Conservation (phyloP, 768 basidiomycete species). For the Boletellus ananiceps region DNA sequence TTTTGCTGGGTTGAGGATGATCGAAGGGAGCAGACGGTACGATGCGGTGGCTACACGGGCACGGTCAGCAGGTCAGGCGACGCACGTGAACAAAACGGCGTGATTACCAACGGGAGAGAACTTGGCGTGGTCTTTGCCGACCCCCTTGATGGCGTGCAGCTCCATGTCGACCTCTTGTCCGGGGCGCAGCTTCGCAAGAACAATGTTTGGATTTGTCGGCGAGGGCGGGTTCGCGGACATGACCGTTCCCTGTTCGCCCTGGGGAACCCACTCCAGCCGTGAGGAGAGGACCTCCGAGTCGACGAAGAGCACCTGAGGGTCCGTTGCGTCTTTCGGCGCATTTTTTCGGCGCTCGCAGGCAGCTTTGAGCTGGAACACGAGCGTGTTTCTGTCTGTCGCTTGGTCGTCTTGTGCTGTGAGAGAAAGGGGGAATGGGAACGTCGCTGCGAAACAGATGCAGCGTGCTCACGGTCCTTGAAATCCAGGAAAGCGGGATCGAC, state of each 20-base stretch:
- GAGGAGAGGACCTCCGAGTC: slow-evolving; percentile 67
- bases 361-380: slow-evolving; percentile 77
- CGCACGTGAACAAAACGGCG: neutral
- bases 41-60: slow-evolving; percentile 76
- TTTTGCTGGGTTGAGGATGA: slow-evolving; percentile 61
- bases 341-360: slow-evolving; percentile 59
- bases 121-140: slow-evolving; percentile 94
- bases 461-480: slow-evolving; percentile 41
- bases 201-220: slow-evolving; percentile 76
- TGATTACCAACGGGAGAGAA: slow-evolving; percentile 87
- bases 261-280: slow-evolving; percentile 71
- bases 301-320: slow-evolving; percentile 62
- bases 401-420: slow-evolving; percentile 42
- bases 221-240: slow-evolving; percentile 52
- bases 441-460: neutral
- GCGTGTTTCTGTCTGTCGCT: slow-evolving; percentile 84
- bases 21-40: slow-evolving; percentile 86
- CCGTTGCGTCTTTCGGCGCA: slow-evolving; percentile 46
- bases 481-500: slow-evolving; percentile 75
- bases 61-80: neutral
- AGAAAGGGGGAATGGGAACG: neutral
- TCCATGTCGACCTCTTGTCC: slow-evolving; percentile 86
- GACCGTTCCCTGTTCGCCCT: slow-evolving; percentile 71
- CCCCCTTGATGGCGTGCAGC: slow-evolving; percentile 86
- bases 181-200: slow-evolving; percentile 87